Evolutionary conservation across 192 early-diverging fungal genomes (phyloP).

Genomic region (Paraglomus brasilianum): DNA sequence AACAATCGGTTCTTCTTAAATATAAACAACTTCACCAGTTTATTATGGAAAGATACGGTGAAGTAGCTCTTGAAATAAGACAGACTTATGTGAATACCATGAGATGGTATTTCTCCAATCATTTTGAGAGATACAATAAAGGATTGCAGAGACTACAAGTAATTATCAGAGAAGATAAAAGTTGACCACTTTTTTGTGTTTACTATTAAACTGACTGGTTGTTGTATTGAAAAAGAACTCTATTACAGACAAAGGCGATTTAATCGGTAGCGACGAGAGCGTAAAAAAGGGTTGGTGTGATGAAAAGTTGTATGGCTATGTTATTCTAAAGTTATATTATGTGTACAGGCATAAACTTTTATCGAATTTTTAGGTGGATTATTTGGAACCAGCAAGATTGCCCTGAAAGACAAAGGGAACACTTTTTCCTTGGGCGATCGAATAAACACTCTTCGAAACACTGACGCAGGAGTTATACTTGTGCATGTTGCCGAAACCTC

Average conservation of each 20-base stretch:
- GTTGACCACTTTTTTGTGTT: neutral
- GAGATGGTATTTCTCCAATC: conserved; percentile 81
- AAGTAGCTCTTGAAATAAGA: conserved; percentile 85
- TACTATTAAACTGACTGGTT: conserved; percentile 14
- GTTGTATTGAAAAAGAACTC: conserved; percentile 45
- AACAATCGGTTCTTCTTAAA: conserved; percentile 87
- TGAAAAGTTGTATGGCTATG: neutral
- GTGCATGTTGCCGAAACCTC: conserved; percentile 78
- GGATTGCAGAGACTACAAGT: conserved; percentile 77
- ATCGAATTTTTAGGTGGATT: conserved; percentile 40
- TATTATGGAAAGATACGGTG: conserved; percentile 81
- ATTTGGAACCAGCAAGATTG: conserved; percentile 65
- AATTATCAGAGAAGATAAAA: neutral
- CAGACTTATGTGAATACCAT: conserved; percentile 83
- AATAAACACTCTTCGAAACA: conserved; percentile 68
- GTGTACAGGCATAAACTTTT: neutral
- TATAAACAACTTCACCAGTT: conserved; percentile 93
- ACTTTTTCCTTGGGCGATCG: conserved; percentile 84
- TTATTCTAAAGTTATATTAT: neutral
- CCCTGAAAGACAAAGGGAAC: conserved; percentile 77
- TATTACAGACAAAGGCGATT: conserved; percentile 78
- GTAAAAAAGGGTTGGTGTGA: conserved; percentile 54
- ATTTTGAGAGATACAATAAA: conserved; percentile 88
- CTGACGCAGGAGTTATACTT: conserved; percentile 86
- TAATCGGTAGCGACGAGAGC: conserved; percentile 85